phyloP scores from a whole-genome alignment of 129 eudicot species.

The Lactuca sativa region DNA sequence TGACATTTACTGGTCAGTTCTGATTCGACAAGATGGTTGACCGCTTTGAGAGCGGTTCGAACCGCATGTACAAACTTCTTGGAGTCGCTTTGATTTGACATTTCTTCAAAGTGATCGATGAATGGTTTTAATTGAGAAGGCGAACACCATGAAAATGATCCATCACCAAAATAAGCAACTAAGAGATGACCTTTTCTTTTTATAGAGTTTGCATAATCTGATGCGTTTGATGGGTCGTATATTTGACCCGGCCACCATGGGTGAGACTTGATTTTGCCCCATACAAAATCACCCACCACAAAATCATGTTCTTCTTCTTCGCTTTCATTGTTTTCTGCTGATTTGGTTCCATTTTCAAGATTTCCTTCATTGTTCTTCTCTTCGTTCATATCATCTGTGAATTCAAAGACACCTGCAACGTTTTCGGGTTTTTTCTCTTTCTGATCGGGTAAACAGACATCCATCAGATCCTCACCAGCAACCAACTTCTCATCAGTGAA shows the following conservation, averaged over 20 bases:
- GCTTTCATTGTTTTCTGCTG: background rate
- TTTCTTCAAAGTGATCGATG: constrained; percentile 45
- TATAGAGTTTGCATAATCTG: constrained; percentile 49
- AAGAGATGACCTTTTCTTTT: constrained; percentile 43
- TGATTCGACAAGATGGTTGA: constrained; percentile 34
- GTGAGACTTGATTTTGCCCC: constrained; percentile 79
- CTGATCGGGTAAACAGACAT: background rate
- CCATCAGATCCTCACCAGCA: constrained; percentile 8
- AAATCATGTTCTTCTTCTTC: constrained; percentile 22
- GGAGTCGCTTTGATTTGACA: constrained; percentile 58
- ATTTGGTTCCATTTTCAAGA: background rate
- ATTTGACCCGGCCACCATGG: constrained; percentile 97
- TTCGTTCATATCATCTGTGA: constrained; percentile 1
- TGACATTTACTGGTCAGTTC: constrained; percentile 44
- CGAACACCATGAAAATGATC: constrained; percentile 79
- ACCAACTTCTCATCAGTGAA: background rate
- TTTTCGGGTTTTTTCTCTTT: constrained; percentile 9
- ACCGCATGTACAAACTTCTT: constrained; percentile 62
- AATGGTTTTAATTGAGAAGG: constrained; percentile 61
- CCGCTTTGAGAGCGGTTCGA: constrained; percentile 35
- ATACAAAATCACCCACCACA: constrained; percentile 75
- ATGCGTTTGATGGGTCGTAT: constrained; percentile 57
- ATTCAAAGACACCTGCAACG: background rate
- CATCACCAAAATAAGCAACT: constrained; percentile 87
- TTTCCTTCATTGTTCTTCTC: background rate